Percentiles rank a stretch among this genome's conserved stretches.
phyloP scores from a whole-genome alignment of 2,329 filamentous ascomycete genomes.

The Penicillium paneum region DNA sequence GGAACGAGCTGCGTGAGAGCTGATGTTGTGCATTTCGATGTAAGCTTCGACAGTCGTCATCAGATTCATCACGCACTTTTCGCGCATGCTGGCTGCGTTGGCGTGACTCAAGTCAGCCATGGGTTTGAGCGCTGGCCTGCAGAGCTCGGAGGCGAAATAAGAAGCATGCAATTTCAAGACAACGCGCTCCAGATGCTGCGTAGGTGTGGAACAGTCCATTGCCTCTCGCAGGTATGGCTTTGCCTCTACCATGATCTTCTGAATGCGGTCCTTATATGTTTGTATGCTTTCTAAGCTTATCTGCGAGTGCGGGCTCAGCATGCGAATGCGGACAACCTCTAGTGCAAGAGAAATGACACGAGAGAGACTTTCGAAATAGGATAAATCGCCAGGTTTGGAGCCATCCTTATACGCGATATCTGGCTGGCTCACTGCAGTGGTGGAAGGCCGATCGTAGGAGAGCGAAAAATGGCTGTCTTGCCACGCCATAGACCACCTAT shows the following conservation, averaged over 20 bases:
- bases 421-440: slow-evolving; percentile 52
- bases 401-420: slow-evolving; percentile 50
- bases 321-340: slow-evolving; percentile 59
- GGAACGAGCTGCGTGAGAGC: slow-evolving; percentile 43
- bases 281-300: slow-evolving; percentile 55
- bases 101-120: slow-evolving; percentile 45
- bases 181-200: slow-evolving; percentile 58
- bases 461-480: slow-evolving; percentile 63
- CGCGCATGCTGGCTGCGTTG: slow-evolving; percentile 43
- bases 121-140: slow-evolving; percentile 58
- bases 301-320: slow-evolving; percentile 52
- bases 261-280: slow-evolving; percentile 56
- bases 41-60: slow-evolving; percentile 59
- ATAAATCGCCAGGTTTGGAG: slow-evolving; percentile 48
- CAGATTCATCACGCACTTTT: slow-evolving; percentile 55
- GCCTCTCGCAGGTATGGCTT: slow-evolving; percentile 56
- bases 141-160: slow-evolving; percentile 62
- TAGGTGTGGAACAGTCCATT: slow-evolving; percentile 40
- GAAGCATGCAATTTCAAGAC: slow-evolving; percentile 60
- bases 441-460: slow-evolving; percentile 59
- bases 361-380: slow-evolving; percentile 59
- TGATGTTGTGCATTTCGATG: slow-evolving; percentile 52
- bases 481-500: slow-evolving; percentile 62
- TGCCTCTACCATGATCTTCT: slow-evolving; percentile 57
- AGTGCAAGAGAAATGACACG: slow-evolving; percentile 53